Percentiles rank a stretch among this genome's conserved stretches.
phyloP scores from a whole-genome alignment of 306 rosid species.

The Sesbania bispinosa region DNA sequence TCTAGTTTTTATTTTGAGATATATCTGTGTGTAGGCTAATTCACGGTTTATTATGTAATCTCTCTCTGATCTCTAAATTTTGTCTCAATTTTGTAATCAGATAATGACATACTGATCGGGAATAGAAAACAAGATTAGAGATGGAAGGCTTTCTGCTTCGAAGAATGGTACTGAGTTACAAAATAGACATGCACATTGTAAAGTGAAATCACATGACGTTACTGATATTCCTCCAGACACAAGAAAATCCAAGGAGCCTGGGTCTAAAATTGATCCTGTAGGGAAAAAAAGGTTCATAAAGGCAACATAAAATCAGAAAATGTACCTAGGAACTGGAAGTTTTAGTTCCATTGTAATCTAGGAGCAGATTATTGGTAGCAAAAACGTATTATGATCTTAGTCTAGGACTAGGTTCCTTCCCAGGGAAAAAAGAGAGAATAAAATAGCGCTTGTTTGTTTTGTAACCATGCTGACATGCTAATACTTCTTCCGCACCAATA shows the following conservation, averaged over 20 bases:
- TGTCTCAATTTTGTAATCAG: conserved; percentile 44
- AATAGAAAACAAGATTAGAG: conserved; percentile 47
- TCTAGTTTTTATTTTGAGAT: conserved; percentile 7
- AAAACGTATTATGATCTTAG: background rate
- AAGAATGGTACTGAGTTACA: conserved; percentile 45
- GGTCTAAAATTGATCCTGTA: conserved; percentile 15
- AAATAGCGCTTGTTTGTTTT: conserved; percentile 12
- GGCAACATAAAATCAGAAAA: conserved; percentile 41
- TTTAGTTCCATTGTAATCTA: conserved; percentile 25
- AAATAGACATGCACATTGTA: conserved; percentile 48
- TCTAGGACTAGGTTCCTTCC: background rate
- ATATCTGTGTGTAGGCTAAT: background rate
- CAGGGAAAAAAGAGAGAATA: background rate
- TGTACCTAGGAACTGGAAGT: conserved; percentile 34
- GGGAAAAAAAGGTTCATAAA: conserved; percentile 34
- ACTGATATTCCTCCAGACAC: conserved; percentile 33
- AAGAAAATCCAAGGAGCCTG: conserved; percentile 39
- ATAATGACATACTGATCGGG: conserved; percentile 63
- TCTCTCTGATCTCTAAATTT: background rate
- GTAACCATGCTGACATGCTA: conserved; percentile 4
- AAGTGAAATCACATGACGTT: conserved; percentile 36
- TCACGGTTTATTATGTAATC: background rate
- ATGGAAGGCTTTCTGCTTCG: conserved; percentile 34
- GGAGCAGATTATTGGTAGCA: conserved; percentile 21
- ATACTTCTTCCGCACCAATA: background rate